A percentile compares a stretch with the other conserved stretches of the same genome.
Evolutionary conservation across 352 stramenopile species (phyloP).

Genomic region (Phytophthora agathidicida): DNA sequence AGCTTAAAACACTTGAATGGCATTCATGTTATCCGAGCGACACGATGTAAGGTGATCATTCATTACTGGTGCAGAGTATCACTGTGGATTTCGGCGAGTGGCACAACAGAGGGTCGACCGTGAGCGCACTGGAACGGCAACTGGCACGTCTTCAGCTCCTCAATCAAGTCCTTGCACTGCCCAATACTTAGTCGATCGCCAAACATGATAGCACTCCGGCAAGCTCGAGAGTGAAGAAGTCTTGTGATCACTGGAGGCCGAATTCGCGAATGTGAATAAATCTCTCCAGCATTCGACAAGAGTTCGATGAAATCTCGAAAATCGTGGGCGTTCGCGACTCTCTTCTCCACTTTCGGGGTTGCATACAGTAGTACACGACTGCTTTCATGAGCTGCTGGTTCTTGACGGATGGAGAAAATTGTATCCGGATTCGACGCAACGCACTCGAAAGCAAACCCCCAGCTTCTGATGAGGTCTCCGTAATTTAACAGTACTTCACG

Average conservation of each 20-base stretch:
- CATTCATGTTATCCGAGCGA: background rate
- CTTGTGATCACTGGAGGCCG: slow-evolving; percentile 80
- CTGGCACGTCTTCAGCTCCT: slow-evolving; percentile 73
- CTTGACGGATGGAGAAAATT: background rate
- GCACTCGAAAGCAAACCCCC: slow-evolving; percentile 82
- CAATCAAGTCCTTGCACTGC: slow-evolving; percentile 77
- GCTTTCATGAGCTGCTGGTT: slow-evolving; percentile 5
- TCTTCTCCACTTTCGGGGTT: slow-evolving; percentile 77
- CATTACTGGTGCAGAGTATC: background rate
- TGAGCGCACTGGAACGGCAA: slow-evolving; percentile 93
- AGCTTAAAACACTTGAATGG: background rate
- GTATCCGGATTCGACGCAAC: slow-evolving; percentile 6
- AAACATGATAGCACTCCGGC: slow-evolving; percentile 94
- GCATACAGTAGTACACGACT: slow-evolving; percentile 36
- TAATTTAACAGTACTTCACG: slow-evolving; percentile 45
- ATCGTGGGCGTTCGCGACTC: slow-evolving; percentile 65
- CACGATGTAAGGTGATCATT: background rate
- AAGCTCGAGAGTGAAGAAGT: slow-evolving; percentile 88
- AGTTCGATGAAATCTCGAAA: slow-evolving; percentile 89
- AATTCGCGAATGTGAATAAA: slow-evolving; percentile 33
- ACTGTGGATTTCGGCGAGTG: slow-evolving; percentile 71
- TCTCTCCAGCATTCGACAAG: slow-evolving; percentile 36
- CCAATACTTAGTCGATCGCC: slow-evolving; percentile 78
- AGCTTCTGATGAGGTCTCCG: slow-evolving; percentile 64
- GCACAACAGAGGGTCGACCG: slow-evolving; percentile 87